Conservation (phyloP, 2,329 filamentous ascomycete genomes). For the Paramyrothecium roridum region DNA sequence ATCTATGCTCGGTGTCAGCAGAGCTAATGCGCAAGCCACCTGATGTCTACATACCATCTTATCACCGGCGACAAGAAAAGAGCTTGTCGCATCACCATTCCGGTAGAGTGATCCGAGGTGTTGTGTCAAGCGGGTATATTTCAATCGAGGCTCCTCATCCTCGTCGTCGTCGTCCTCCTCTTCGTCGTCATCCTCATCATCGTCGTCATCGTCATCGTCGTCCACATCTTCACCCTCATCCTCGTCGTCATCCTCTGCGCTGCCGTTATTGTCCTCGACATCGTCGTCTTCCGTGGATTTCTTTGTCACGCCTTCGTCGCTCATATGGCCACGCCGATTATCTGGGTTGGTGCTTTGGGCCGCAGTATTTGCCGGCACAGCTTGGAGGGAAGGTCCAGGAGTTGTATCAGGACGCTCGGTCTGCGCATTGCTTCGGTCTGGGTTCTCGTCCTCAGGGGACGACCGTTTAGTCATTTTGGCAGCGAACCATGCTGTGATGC, state of each 20-base stretch:
- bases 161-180: conserved; percentile 78
- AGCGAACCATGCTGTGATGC: conserved; percentile 24
- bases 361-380: not conserved
- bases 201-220: conserved; percentile 40
- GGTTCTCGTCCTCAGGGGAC: conserved; percentile 27
- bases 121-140: conserved; percentile 84
- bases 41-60: conserved; percentile 71
- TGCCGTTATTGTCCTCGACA: conserved; percentile 5
- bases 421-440: conserved; percentile 11
- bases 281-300: conserved; percentile 3
- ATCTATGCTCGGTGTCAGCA: conserved; percentile 50
- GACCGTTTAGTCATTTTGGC: conserved; percentile 39
- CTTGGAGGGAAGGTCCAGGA: not conserved
- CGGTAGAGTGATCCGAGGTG: conserved; percentile 79
- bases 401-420: not conserved
- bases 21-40: conserved; percentile 3
- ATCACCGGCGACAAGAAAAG: conserved; percentile 86
- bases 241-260: conserved; percentile 2
- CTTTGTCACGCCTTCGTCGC: too few relatives aligned
- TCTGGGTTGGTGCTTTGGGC: not conserved
- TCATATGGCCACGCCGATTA: not conserved
- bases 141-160: conserved; percentile 90
- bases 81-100: conserved; percentile 91
- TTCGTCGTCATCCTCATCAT: conserved; percentile 54
- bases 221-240: conserved; percentile 33